phyloP scores from a whole-genome alignment of 1,284 basidiomycete genomes.

The Rhodotorula sp. region DNA sequence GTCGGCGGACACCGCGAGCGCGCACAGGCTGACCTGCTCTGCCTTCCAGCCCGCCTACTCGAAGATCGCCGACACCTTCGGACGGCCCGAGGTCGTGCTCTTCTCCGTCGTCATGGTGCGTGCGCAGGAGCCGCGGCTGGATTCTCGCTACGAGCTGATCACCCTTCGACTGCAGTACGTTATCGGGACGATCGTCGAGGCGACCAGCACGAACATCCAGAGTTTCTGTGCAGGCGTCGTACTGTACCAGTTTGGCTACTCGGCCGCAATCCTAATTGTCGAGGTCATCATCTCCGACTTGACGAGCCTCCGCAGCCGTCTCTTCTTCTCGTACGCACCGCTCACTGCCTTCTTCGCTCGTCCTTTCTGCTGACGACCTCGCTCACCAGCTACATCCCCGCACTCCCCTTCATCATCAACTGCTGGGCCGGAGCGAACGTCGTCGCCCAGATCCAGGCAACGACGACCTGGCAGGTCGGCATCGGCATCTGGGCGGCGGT shows the following conservation, averaged over 20 bases:
- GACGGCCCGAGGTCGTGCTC: constrained; percentile 48
- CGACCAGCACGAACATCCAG: constrained; percentile 45
- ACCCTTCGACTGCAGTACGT: constrained; percentile 39
- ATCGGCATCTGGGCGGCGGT: constrained; percentile 52
- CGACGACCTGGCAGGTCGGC: constrained; percentile 48
- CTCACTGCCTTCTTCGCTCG: neutral
- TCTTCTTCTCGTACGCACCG: constrained; percentile 49
- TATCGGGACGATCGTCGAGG: constrained; percentile 49
- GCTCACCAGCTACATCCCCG: constrained; percentile 44
- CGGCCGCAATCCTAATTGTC: constrained; percentile 47
- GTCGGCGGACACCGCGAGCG: too few species aligned
- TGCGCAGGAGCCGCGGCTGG: too few species aligned
- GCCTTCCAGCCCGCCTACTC: constrained; percentile 42
- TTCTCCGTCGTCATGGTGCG: constrained; percentile 46
- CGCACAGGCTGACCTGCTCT: neutral
- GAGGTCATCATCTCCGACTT: constrained; percentile 53
- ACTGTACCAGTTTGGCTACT: constrained; percentile 42
- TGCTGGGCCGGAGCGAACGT: constrained; percentile 51
- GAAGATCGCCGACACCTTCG: constrained; percentile 50
- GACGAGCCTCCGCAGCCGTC: constrained; percentile 50
- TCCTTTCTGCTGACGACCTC: neutral
- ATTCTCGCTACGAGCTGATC: neutral
- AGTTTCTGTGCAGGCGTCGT: constrained; percentile 48
- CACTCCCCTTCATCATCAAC: constrained; percentile 52
- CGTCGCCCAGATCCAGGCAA: constrained; percentile 44